Evolutionary conservation across 352 stramenopile species (phyloP), one percentile per base, ranked within the genome.

Genomic region (Phytophthora fragariaefolia): DNA sequence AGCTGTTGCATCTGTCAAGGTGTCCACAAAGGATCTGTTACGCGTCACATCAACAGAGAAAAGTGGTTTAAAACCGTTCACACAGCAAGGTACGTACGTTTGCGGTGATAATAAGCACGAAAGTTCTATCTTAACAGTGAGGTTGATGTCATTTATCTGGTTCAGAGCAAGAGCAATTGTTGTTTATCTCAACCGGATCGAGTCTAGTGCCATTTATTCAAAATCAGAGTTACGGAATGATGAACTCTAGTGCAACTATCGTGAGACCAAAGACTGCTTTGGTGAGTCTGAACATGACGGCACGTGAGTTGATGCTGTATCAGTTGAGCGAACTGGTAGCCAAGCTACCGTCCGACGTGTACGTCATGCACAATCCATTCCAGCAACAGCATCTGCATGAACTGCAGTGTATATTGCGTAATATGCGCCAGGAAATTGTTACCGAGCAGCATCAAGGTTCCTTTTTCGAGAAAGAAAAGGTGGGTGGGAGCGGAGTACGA

Each of bases 161-260:
- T 15, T 52, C 24, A 69, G 69, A 72, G 4, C 45, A 63, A 43
- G 60, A 73, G 8, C 57, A 74, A 61, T 47, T 88, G 48, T 64
- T 88, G 4, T 57, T 88, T 17, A 40, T 88, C 24, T 88, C 79
- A n/a, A 66, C 73, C 1, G 79, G 79, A 2, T 76, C 74, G 17
- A 85, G 62, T 45, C 23, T 88, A 7, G 26, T 8, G 13, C 47
- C 67, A 1, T 73, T 67, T 49, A 62, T 82, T 46, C 18, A 23
- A 38, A 47, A 57, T 0, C 52, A 47, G 15, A 52, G 15, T 45
- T 38, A 40, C 6, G 24, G 10, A 32, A 43, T 63, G 28, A 42
- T 23, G 6, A 58, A 18, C 24, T 38, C n/a, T n/a, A 23, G 15
- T 58, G 38, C 18, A 38, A 51, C 32, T 10, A 49, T 83, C 23